Conservation (phyloP, 1,139 yeast species). For the Debaryomyces psychrophilus region DNA sequence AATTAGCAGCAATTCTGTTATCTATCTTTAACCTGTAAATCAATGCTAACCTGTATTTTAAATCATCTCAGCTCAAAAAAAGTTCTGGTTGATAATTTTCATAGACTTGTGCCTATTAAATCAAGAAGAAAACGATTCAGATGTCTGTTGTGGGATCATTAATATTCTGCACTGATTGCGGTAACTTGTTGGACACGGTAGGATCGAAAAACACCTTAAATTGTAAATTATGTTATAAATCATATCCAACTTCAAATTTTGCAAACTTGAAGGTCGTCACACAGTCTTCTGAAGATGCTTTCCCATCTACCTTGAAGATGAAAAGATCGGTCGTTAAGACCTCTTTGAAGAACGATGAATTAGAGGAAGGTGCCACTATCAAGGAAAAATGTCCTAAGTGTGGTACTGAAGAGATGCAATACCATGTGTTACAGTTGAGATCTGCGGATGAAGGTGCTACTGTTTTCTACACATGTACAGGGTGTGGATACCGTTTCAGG, state of each 20-base stretch:
- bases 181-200: slow-evolving; percentile 78
- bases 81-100: slow-evolving; percentile 1
- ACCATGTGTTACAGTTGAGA: slow-evolving; percentile 92
- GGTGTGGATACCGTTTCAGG: slow-evolving; percentile 91
- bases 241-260: slow-evolving; percentile 61
- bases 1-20: background rate
- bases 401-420: slow-evolving; percentile 97
- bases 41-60: background rate
- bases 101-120: background rate
- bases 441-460: slow-evolving; percentile 99
- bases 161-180: slow-evolving; percentile 93
- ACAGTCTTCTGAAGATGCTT: slow-evolving; percentile 84
- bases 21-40: slow-evolving; percentile 4
- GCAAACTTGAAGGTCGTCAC: slow-evolving; percentile 85
- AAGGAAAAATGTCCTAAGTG: slow-evolving; percentile 97
- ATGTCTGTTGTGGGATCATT: slow-evolving; percentile 97
- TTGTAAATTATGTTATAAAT: slow-evolving; percentile 70
- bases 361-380: slow-evolving; percentile 93
- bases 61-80: slow-evolving; percentile 9
- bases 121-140: background rate
- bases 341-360: slow-evolving; percentile 69
- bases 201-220: slow-evolving; percentile 51
- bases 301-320: slow-evolving; percentile 80
- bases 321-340: slow-evolving; percentile 92
- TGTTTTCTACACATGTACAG: slow-evolving; percentile 91